Base-by-base conservation (phyloP, 1,139 yeast species). In the Candida tunisiensis region DNA sequence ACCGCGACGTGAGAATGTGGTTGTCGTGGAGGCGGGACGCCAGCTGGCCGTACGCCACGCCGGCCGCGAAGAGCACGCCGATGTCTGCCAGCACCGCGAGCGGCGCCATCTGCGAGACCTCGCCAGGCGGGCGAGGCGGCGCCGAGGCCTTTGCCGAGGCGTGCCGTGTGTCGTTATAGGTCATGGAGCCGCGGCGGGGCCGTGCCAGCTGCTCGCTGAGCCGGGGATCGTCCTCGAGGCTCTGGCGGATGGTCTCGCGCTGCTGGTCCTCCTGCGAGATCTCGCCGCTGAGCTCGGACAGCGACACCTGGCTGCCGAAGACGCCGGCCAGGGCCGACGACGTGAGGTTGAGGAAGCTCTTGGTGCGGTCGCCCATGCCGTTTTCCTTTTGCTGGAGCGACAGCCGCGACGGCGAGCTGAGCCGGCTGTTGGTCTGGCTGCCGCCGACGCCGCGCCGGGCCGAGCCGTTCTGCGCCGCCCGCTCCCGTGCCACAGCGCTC, bases 241-340 rank as follows among this genome's bases (percentile, higher is more conserved):
- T 24, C 24, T 15, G 25, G 31, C 23, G 27, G 16, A 5, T 31
- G 32, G 18, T 33, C 27, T 24, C 31, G 44, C 29, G 31, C 9
- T 14, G 22, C 13, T 27, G 19, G 9, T 24, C 24, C 21, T 18
- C 16, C 11, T 25, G 28, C 16, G 31, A 23, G 4, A 30, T 31
- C 23, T 53, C 58, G n/a, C 57, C 57, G 16, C 42, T 44, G 18
- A 52, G 41, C 32, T 53, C 58, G 2, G 55, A 51, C 23, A 53
- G 42, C 13, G 55, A 48, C 6, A 47, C 51, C 24, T 45, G 43
- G 7, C 57, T 51, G 14, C 58, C 58, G 34, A 53, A 53, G 10
- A 53, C 55, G 6, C 51, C 51, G 4, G 47, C 36, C 6, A 53
- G 38, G 4, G 57, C 50, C 4, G 22, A 20, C 9, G n/a, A 10